Base-by-base conservation (phyloP, 257 asterid species). In the Solanum medicagineum region DNA sequence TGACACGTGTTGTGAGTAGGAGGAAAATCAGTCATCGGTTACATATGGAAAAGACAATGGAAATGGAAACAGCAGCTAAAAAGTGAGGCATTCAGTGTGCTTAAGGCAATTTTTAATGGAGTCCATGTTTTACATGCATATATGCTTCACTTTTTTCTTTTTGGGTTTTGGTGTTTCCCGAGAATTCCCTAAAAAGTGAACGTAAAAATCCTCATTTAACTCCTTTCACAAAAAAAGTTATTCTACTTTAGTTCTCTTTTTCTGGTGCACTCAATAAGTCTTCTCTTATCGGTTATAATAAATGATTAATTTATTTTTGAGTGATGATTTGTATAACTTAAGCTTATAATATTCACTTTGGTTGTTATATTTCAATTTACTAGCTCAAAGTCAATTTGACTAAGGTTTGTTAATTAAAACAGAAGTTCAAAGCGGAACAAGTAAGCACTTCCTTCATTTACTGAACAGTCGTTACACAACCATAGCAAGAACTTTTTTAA, bases 1-100 rank as follows among this genome's bases (percentile, higher is more conserved):
- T 7, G 87, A 85, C 84, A 85, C 87, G 87, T 47, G 80, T 85
- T 16, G 84, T 44, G 57, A 29, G 32, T 62, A 57, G 8, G 79
- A 68, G 70, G 56, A 75, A 77, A 60, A 63, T 40, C 51, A 24
- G 85, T 19, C 57, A 65, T 60, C 80, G 3, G 69, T 85, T 85
- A 63, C 79, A 51, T 3, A 13, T 63, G 13, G 57, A 47, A 36
- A 36, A 36, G 60, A 56, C 68, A 36, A 54, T 57, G 16, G 11
- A 60, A 81, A 22, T 56, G 73, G 40, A 81, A 40, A 2, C 6
- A 63, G 44, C 74, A 59, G 42, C 56, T 81, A 65, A 47, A 81
- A 75, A 81, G 73, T 62, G 26, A 44, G 36, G 12, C 10, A 59
- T 71, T 44, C 2, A n/a, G 54, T 70, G 80, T 71, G 80, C 80